A percentile compares a stretch with the other conserved stretches of the same genome.
phyloP scores from a whole-genome alignment of 2,329 filamentous ascomycete species.

The Fusarium nematophilum region DNA sequence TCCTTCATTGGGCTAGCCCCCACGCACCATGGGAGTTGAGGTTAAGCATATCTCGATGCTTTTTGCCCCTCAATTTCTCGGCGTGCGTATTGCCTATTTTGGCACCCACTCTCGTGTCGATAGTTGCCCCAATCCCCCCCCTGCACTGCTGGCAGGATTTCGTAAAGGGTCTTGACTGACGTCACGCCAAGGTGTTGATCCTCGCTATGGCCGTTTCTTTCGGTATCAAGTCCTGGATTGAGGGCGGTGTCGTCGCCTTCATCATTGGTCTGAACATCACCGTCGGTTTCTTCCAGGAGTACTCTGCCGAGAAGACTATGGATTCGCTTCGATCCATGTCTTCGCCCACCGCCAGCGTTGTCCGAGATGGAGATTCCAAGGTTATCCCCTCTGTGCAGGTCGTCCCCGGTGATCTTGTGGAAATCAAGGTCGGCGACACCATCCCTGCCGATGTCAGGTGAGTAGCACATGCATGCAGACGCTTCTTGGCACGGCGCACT shows the following conservation, averaged over 20 bases:
- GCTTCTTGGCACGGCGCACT: slow-evolving; percentile 55
- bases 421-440: slow-evolving; percentile 67
- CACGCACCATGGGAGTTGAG: slow-evolving; percentile 5
- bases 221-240: slow-evolving; percentile 68
- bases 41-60: slow-evolving; percentile 30
- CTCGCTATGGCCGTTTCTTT: slow-evolving; percentile 68
- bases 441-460: slow-evolving; percentile 70
- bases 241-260: slow-evolving; percentile 68
- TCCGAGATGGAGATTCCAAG: slow-evolving; percentile 55
- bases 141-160: slow-evolving; percentile 1
- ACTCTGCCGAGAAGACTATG: slow-evolving; percentile 62
- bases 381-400: slow-evolving; percentile 56
- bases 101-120: slow-evolving; percentile 55
- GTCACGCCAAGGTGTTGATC: slow-evolving; percentile 58
- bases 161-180: slow-evolving; percentile 23
- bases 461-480: slow-evolving; percentile 58
- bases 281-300: slow-evolving; percentile 61
- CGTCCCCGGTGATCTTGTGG: slow-evolving; percentile 68
- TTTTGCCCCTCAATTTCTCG: slow-evolving; percentile 50
- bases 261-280: slow-evolving; percentile 69
- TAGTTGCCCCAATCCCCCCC: slow-evolving; percentile 49
- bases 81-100: slow-evolving; percentile 52
- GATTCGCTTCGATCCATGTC: slow-evolving; percentile 57
- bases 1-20: slow-evolving; percentile 6
- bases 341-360: slow-evolving; percentile 57